Base-by-base conservation (phyloP, 2,329 filamentous ascomycete species). In the Paracoccidioides lutzii region DNA sequence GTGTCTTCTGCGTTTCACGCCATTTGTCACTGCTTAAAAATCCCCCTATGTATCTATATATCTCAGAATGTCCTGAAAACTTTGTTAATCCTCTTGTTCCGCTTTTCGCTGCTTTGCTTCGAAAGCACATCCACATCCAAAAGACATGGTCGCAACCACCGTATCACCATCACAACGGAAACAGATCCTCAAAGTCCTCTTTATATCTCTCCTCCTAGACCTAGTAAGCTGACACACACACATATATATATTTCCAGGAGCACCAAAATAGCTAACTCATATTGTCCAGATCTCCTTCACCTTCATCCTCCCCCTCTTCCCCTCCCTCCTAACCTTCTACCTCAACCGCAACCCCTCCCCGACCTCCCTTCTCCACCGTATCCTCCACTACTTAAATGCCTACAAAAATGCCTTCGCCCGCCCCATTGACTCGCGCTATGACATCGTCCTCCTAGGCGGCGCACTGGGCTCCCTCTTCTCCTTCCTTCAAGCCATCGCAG, bases 241-340 rank as follows among this genome's bases (percentile, higher is more conserved):
- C 69, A 52, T 45, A 81, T 69, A 81, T 69, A 52, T 45, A 81
- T 69, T 52, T 48, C 5, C 30, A n/a, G 14, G 37, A 33, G 30
- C 53, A 12, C 5, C 14, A 49, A 28, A 15, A 28, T 22, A 40
- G 4, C 40, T 40, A 35, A 14, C 12, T 22, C 32, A 53, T 30
- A 3, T 41, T 62, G 46, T 57, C 40, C 60, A 96, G 91, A 88
- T 97, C 66, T 96, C 91, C 55, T 98, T 98, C 71, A 98, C 93
- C 35, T 96, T 98, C 69, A 97, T 97, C 68, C 84, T 98, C 7
- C 93, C 93, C 0, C 82, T 98, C 40, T 98, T 97, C 69, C 93
- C 90, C 6, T 90, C 90, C 57, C 85, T 98, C 46, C 85, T 97
- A 71, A 87, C 94, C 65, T 97, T 96, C 80, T 98, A 97, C 76